phyloP scores from a whole-genome alignment of 1,284 basidiomycete species.

The Fomitopsis schrenkii region DNA sequence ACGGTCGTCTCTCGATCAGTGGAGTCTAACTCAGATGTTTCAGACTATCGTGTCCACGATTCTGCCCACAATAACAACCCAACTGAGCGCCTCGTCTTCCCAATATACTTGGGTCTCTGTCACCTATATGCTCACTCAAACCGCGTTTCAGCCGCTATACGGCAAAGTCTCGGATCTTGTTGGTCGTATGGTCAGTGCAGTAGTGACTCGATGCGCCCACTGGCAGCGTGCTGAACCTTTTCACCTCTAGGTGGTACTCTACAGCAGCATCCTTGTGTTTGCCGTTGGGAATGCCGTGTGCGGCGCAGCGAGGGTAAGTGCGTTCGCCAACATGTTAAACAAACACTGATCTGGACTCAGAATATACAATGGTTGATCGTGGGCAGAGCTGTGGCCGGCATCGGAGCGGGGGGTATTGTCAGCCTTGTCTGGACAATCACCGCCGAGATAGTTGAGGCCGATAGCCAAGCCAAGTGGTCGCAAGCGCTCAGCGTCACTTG shows the following conservation, averaged over 20 bases:
- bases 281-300: slow-evolving; percentile 68
- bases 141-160: slow-evolving; percentile 76
- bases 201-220: slow-evolving; percentile 1
- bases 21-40: slow-evolving; percentile 12
- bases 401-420: slow-evolving; percentile 80
- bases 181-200: slow-evolving; percentile 55
- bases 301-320: slow-evolving; percentile 58
- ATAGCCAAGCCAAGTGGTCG: slow-evolving; percentile 72
- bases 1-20: slow-evolving; percentile 10
- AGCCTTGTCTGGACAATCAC: slow-evolving; percentile 80
- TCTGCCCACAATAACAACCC: slow-evolving; percentile 69
- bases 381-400: slow-evolving; percentile 57
- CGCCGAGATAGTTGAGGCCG: slow-evolving; percentile 69
- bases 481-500: slow-evolving; percentile 78
- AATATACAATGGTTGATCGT: slow-evolving; percentile 55
- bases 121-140: slow-evolving; percentile 78
- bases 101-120: slow-evolving; percentile 85
- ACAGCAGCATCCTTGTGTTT: slow-evolving; percentile 66
- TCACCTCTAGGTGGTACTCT: slow-evolving; percentile 51
- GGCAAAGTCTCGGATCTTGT: slow-evolving; percentile 73
- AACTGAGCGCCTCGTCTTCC: slow-evolving; percentile 57
- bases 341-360: slow-evolving; percentile 32
- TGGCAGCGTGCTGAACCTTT: slow-evolving; percentile 8
- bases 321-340: not conserved
- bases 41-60: slow-evolving; percentile 81